Conservation (phyloP, 495 filamentous ascomycete genomes). For the Aspergillus nidulans region DNA sequence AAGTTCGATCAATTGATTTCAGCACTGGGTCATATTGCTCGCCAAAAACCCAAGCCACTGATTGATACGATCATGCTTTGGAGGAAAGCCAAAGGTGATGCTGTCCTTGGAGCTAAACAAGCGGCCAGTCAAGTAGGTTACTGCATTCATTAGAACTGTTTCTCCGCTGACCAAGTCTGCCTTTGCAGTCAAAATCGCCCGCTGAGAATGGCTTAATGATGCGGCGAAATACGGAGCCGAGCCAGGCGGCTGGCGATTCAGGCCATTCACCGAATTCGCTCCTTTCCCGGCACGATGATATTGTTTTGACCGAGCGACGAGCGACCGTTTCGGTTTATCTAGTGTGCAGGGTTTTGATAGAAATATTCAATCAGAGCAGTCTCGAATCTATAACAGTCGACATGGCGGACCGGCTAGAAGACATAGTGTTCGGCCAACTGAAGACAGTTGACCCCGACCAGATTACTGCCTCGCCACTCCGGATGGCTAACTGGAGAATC, state of each 20-base stretch:
- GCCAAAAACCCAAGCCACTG: slow-evolving; percentile 88
- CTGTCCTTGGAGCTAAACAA: slow-evolving; percentile 57
- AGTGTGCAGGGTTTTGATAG: slow-evolving; percentile 86
- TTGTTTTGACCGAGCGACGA: slow-evolving; percentile 73
- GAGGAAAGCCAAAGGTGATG: slow-evolving; percentile 91
- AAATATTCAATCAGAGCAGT: slow-evolving; percentile 87
- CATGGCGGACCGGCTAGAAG: slow-evolving; percentile 86
- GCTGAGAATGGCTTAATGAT: slow-evolving; percentile 37
- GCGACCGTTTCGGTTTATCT: slow-evolving; percentile 93
- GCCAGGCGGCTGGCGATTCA: slow-evolving; percentile 29
- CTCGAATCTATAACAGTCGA: slow-evolving; percentile 75
- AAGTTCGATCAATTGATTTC: slow-evolving; percentile 95
- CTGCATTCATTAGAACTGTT: neutral
- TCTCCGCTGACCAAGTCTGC: neutral
- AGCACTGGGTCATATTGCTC: slow-evolving; percentile 87
- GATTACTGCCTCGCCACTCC: slow-evolving; percentile 69
- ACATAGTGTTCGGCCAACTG: slow-evolving; percentile 89
- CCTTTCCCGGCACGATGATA: slow-evolving; percentile 59
- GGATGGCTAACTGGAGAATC: slow-evolving; percentile 90
- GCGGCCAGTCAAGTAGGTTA: slow-evolving; percentile 59
- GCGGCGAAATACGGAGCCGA: slow-evolving; percentile 54
- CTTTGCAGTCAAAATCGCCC: slow-evolving; percentile 26
- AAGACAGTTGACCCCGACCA: slow-evolving; percentile 82
- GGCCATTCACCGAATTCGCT: slow-evolving; percentile 31
- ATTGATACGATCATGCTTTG: slow-evolving; percentile 97